A percentile compares a stretch with the other conserved stretches of the same genome.
These are phyloP conservation scores for Geopyxis carbonaria DNA, from an alignment of 495 filamentous ascomycete genomes.

Conservation along the genomic window DNA sequence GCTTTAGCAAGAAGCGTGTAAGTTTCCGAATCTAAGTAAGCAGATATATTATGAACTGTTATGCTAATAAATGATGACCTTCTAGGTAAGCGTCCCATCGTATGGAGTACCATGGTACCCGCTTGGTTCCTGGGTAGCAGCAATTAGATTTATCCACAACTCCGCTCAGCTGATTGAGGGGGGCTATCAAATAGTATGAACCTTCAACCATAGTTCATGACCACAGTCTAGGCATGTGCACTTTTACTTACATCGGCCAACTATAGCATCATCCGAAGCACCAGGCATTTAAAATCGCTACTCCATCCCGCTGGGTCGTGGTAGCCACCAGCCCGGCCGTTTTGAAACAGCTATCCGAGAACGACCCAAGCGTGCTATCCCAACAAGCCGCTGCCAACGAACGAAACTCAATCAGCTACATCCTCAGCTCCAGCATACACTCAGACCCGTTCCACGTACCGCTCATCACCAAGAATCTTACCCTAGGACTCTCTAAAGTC, in stretches of 20 bases:
- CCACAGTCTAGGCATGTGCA: not conserved
- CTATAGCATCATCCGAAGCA: not conserved
- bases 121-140: slow-evolving; percentile 7
- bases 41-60: too few relatives aligned
- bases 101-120: not conserved
- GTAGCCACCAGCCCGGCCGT: not conserved
- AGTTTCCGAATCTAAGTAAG: too few relatives aligned
- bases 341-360: slow-evolving; percentile 2
- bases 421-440: slow-evolving; percentile 8
- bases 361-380: slow-evolving; percentile 7
- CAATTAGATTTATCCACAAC: slow-evolving; percentile 10
- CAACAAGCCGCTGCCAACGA: slow-evolving; percentile 14
- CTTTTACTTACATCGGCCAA: too few relatives aligned
- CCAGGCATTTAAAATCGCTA: slow-evolving; percentile 9
- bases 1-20: too few relatives aligned
- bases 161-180: slow-evolving; percentile 9
- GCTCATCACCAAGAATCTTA: slow-evolving; percentile 3
- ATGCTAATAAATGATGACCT: too few relatives aligned
- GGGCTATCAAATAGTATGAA: slow-evolving; percentile 10
- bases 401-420: slow-evolving; percentile 14
- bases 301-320: not conserved
- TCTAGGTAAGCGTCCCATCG: not conserved
- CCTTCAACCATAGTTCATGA: not conserved
- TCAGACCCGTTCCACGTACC: slow-evolving; percentile 3
- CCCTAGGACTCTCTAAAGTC: slow-evolving; percentile 1